Base-by-base conservation (phyloP, 768 basidiomycete genomes). In the Pleurotus pulmonarius region DNA sequence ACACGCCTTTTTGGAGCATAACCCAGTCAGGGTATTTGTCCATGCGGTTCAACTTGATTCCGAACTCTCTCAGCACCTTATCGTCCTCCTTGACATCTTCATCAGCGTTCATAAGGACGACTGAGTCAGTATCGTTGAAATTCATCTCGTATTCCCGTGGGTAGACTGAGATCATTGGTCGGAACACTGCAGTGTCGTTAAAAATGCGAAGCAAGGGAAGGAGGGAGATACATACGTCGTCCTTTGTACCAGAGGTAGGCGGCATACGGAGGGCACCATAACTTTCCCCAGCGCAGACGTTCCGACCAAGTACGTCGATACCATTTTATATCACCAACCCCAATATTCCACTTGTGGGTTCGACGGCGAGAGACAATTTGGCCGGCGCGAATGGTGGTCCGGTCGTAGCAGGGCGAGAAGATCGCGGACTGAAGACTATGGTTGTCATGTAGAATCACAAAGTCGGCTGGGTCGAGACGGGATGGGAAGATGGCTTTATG, bases 391-490 rank as follows among this genome's bases (percentile, higher is more conserved):
- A 84, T 77, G 5, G 81, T 83, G 8, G 79, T 83, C 45, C 82
- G 76, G 58, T 77, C 74, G 55, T 73, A 77, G 48, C 64, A 59
- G 4, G 85, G 83, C 61, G 75, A 74, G 34, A 84, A 73, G 16
- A 80, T 77, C 8, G 75, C 78, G 56, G 75, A 71, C 59, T 75
- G 78, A 51, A 82, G 64, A 20, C 70, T 65, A 29, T 65, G 61
- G 54, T 74, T 73, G 39, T 75, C 78, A 60, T 83, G 83, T 53
- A 87, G 69, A 54, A 87, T 69, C 24, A 86, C 79, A 51, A 86
- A 83, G 67, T 86, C 80, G 6, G 85, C 82, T 18, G 67, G 70
- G 60, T 77, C 75, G 25, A 55, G 13, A 9, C 43, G 54, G 13
- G 54, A 29, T 26, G 77, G 73, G 43, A 70, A 63, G 3, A 84